Evolutionary conservation across 306 rosid species (phyloP).

Genomic region (Lathyrus sativus): DNA sequence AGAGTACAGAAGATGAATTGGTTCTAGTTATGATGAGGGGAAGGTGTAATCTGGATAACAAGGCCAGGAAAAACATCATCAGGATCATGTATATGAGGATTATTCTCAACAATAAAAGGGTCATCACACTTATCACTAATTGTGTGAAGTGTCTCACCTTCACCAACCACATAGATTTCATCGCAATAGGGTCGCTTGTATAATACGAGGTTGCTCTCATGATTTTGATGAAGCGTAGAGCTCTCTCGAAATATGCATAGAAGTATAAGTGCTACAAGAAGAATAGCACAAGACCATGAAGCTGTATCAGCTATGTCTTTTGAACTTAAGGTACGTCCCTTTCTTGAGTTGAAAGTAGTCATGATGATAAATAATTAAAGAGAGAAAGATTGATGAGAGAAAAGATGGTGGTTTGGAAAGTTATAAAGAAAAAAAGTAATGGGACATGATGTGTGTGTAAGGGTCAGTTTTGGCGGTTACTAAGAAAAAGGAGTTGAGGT

Average conservation of each 20-base stretch:
- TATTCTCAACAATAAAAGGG: slow-evolving; percentile 58
- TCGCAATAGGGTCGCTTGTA: slow-evolving; percentile 41
- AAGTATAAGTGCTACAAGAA: slow-evolving; percentile 41
- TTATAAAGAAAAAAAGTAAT: background rate
- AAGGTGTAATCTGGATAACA: slow-evolving; percentile 37
- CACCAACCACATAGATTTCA: slow-evolving; percentile 59
- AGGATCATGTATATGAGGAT: slow-evolving; percentile 62
- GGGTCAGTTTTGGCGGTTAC: slow-evolving; percentile 47
- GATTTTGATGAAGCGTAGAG: background rate
- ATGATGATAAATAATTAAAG: background rate
- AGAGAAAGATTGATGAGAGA: background rate
- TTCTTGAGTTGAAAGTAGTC: slow-evolving; percentile 33
- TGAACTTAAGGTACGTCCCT: background rate
- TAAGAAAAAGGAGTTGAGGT: slow-evolving; percentile 23
- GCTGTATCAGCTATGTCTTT: slow-evolving; percentile 43
- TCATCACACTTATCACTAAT: slow-evolving; percentile 59
- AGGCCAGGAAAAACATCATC: slow-evolving; percentile 51
- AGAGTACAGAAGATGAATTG: too few species aligned
- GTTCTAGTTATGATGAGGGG: background rate
- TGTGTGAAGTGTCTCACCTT: slow-evolving; percentile 58
- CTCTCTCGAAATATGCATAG: slow-evolving; percentile 30
- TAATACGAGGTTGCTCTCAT: slow-evolving; percentile 10
- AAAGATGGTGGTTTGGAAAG: slow-evolving; percentile 29
- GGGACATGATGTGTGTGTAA: slow-evolving; percentile 13
- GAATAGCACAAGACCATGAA: slow-evolving; percentile 51